Percentiles rank a stretch among this genome's conserved stretches.
Conservation (phyloP, 805 yeast species). For the Monosporozyma unispora region DNA sequence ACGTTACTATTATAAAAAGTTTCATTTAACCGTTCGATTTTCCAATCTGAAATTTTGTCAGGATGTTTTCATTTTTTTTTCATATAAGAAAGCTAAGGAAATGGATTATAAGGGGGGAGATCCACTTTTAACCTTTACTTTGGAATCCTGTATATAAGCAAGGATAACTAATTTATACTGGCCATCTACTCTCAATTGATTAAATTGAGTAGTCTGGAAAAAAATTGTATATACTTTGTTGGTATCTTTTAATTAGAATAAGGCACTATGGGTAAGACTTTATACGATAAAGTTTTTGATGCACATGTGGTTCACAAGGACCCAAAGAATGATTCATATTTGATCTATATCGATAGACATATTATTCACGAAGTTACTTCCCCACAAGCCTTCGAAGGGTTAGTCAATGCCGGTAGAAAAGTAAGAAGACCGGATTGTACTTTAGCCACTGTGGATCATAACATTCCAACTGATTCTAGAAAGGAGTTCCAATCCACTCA, state of each 20-base stretch:
- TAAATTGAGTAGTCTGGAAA: not conserved
- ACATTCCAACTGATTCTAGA: conserved; percentile 92
- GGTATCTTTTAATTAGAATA: not conserved
- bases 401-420: conserved; percentile 73
- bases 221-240: not conserved
- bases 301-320: conserved; percentile 90
- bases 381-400: conserved; percentile 98
- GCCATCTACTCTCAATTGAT: not conserved
- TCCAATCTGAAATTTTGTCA: too few relatives aligned
- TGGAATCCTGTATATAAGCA: not conserved
- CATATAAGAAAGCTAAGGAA: too few relatives aligned
- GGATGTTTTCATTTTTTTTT: too few relatives aligned
- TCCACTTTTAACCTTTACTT: not conserved
- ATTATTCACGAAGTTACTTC: conserved; percentile 97
- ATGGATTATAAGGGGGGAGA: not conserved
- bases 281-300: conserved; percentile 92
- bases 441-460: conserved; percentile 92
- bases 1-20: too few relatives aligned
- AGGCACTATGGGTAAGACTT: conserved; percentile 40
- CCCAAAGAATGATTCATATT: conserved; percentile 67
- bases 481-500: conserved; percentile 60
- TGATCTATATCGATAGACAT: conserved; percentile 92
- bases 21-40: too few relatives aligned
- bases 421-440: conserved; percentile 93
- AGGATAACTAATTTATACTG: not conserved